A percentile compares a stretch with the other conserved stretches of the same genome.
These are phyloP conservation scores for Phaeosphaeriaceae sp. DNA, from an alignment of 2,329 filamentous ascomycete genomes.

Conservation along the genomic window DNA sequence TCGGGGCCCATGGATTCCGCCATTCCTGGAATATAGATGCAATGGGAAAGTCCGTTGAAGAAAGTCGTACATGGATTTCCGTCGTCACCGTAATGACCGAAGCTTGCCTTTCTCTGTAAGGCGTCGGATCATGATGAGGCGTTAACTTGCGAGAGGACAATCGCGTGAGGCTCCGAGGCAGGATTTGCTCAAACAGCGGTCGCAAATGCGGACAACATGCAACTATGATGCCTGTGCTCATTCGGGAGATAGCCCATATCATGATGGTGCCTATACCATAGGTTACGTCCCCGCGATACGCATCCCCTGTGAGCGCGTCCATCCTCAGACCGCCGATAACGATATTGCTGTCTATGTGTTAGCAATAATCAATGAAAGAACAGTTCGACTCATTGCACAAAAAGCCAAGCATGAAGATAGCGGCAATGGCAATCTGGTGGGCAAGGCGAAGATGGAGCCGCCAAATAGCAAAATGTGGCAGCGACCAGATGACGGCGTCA, in stretches of 20 bases:
- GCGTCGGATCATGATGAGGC: neutral
- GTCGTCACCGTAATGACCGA: constrained; percentile 27
- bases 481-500: constrained; percentile 28
- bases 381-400: constrained; percentile 15
- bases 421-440: constrained; percentile 32
- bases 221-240: constrained; percentile 33
- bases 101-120: neutral
- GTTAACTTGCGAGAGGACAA: neutral
- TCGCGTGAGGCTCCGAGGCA: constrained; percentile 18
- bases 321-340: constrained; percentile 22
- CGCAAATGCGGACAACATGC: constrained; percentile 32
- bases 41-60: neutral
- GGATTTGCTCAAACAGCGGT: constrained; percentile 29
- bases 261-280: constrained; percentile 21
- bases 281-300: constrained; percentile 18
- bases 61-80: constrained; percentile 21
- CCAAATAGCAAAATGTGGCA: constrained; percentile 38
- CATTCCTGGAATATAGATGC: constrained; percentile 13
- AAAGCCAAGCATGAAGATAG: constrained; percentile 32
- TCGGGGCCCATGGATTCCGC: constrained; percentile 16
- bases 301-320: constrained; percentile 5
- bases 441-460: constrained; percentile 23
- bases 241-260: constrained; percentile 28
- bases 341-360: constrained; percentile 21
- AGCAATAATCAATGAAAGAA: constrained; percentile 3